Conservation (phyloP, 139 green algal genomes). For the Zygnema cylindricum region DNA sequence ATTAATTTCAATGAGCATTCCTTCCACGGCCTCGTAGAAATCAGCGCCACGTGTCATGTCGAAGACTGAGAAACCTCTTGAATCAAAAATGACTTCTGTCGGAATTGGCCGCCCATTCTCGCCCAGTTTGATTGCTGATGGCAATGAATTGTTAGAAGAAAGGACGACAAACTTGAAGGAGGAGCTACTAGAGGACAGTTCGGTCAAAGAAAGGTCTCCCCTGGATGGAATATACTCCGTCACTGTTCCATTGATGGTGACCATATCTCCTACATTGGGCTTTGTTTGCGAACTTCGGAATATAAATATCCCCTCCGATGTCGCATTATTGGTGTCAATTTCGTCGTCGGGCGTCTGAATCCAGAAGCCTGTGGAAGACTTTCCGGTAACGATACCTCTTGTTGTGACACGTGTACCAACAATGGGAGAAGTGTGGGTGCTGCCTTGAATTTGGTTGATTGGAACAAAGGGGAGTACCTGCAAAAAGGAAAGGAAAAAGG, state of each 20-base stretch:
- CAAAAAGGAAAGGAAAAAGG: no score
- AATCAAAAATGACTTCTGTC: not conserved
- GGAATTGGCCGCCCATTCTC: not conserved
- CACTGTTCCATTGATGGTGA: not conserved
- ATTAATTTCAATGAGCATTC: no score
- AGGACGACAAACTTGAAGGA: not conserved
- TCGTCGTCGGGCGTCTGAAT: slow-evolving; percentile 7
- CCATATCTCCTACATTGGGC: not conserved
- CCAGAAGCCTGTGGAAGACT: not conserved
- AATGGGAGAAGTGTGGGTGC: not conserved
- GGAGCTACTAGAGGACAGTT: not conserved
- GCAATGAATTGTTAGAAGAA: no score
- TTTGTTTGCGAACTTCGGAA: not conserved
- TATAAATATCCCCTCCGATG: no score
- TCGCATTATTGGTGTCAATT: not conserved
- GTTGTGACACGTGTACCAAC: not conserved
- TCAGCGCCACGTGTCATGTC: no score
- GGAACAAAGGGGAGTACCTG: no score
- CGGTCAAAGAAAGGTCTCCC: not conserved
- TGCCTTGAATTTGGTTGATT: not conserved
- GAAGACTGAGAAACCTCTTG: no score
- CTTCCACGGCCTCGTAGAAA: no score
- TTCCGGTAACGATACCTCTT: not conserved
- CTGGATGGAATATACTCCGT: not conserved
- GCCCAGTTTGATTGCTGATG: not conserved